These are phyloP conservation scores for Ustilago nuda DNA, from an alignment of 1,284 basidiomycete genomes.

Conservation along the genomic window DNA sequence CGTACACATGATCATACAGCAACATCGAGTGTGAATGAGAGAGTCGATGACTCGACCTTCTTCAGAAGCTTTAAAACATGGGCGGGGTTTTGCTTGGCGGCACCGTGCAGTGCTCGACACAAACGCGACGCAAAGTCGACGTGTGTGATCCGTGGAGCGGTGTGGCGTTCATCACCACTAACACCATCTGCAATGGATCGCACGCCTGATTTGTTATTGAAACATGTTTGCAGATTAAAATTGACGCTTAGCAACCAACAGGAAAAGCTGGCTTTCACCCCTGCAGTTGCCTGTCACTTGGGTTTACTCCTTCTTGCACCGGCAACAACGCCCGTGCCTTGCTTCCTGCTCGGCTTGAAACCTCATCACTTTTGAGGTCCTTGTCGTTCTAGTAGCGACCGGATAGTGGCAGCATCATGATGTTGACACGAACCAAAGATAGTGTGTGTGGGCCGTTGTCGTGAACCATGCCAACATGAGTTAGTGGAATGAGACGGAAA, in stretches of 20 bases:
- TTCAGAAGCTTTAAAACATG: slow-evolving; percentile 4
- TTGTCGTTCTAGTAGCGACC: neutral
- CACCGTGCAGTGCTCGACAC: neutral
- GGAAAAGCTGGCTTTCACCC: neutral
- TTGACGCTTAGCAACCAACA: neutral
- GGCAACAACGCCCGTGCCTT: neutral
- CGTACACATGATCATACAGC: slow-evolving; percentile 4
- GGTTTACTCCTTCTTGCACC: neutral
- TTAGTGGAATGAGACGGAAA: neutral
- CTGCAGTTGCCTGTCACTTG: neutral
- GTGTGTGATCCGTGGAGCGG: neutral
- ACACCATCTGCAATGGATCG: neutral
- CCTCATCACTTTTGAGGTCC: neutral
- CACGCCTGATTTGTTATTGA: neutral
- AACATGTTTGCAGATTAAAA: neutral
- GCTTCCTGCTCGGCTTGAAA: neutral
- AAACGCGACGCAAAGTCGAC: neutral
- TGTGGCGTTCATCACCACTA: neutral
- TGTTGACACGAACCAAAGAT: neutral
- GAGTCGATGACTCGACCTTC: slow-evolving; percentile 18
- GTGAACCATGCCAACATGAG: neutral
- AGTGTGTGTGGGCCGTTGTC: neutral
- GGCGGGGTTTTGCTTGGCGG: neutral
- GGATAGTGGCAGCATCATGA: too few relatives aligned
- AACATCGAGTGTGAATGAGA: neutral